These are phyloP conservation scores for Globisporangium middletonii DNA, from an alignment of 352 stramenopile species.

Conservation along the genomic window DNA sequence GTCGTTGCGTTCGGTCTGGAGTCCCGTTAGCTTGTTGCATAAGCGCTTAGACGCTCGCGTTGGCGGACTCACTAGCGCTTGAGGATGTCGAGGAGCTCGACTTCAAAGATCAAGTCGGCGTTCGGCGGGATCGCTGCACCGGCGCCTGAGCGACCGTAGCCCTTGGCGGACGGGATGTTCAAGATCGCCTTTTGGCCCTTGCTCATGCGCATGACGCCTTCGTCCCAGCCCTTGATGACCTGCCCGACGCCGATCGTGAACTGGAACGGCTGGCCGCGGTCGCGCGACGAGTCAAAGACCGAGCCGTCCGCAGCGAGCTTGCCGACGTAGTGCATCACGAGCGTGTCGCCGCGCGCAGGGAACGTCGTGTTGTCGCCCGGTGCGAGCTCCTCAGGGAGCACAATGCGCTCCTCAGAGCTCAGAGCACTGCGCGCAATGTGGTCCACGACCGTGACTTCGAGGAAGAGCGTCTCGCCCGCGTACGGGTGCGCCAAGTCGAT, in stretches of 20 bases:
- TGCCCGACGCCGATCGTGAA: slow-evolving; percentile 78
- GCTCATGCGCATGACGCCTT: slow-evolving; percentile 93
- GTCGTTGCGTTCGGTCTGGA: too few relatives aligned
- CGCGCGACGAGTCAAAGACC: slow-evolving; percentile 74
- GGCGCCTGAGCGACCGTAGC: slow-evolving; percentile 86
- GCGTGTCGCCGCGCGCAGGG: slow-evolving; percentile 56
- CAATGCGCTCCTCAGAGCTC: slow-evolving; percentile 46
- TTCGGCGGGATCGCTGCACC: slow-evolving; percentile 88
- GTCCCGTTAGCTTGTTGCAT: too few relatives aligned
- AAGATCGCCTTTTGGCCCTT: slow-evolving; percentile 92
- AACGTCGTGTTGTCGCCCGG: slow-evolving; percentile 61
- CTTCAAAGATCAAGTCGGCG: slow-evolving; percentile 91
- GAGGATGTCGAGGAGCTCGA: slow-evolving; percentile 88
- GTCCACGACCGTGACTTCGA: slow-evolving; percentile 68
- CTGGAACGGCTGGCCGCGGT: slow-evolving; percentile 70
- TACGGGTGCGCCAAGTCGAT: slow-evolving; percentile 74
- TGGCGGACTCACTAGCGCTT: slow-evolving; percentile 2
- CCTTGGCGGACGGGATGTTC: slow-evolving; percentile 89
- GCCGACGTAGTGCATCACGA: slow-evolving; percentile 85
- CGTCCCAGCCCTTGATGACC: slow-evolving; percentile 95
- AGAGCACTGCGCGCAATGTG: slow-evolving; percentile 40
- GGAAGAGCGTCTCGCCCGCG: slow-evolving; percentile 70
- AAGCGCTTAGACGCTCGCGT: too few relatives aligned
- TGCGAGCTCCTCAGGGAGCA: slow-evolving; percentile 66
- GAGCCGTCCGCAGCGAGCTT: slow-evolving; percentile 54